phyloP scores from a whole-genome alignment of 495 filamentous ascomycete genomes.

The Neurospora sp. region DNA sequence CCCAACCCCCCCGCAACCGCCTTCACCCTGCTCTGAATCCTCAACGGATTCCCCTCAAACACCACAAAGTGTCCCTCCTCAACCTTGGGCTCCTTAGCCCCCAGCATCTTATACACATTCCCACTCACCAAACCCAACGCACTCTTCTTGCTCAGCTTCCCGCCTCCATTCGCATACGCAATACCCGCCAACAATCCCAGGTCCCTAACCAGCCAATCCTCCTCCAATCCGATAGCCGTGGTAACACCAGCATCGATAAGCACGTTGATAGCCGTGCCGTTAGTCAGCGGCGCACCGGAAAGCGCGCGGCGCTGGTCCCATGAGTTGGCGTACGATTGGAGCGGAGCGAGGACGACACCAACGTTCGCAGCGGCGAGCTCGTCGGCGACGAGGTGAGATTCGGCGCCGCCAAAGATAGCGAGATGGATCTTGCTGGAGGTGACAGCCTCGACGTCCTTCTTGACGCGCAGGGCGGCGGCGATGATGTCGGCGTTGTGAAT shows the following conservation, averaged over 20 bases:
- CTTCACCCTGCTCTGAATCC: slow-evolving; percentile 30
- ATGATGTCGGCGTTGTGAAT: slow-evolving; percentile 38
- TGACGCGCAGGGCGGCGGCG: slow-evolving; percentile 29
- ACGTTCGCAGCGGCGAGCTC: slow-evolving; percentile 35
- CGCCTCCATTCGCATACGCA: slow-evolving; percentile 38
- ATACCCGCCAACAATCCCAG: slow-evolving; percentile 39
- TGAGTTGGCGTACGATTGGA: slow-evolving; percentile 26
- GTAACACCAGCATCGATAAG: slow-evolving; percentile 36
- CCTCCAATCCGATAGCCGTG: slow-evolving; percentile 34
- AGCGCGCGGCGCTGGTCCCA: slow-evolving; percentile 42
- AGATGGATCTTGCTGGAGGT: slow-evolving; percentile 21
- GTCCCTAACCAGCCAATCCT: slow-evolving; percentile 41
- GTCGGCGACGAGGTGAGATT: slow-evolving; percentile 36
- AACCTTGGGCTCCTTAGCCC: slow-evolving; percentile 20
- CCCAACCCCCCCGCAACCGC: slow-evolving; percentile 28
- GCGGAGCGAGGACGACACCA: slow-evolving; percentile 38
- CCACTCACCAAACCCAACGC: slow-evolving; percentile 28
- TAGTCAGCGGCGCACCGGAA: slow-evolving; percentile 41
- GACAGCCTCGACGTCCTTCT: slow-evolving; percentile 20
- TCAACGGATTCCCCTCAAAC: slow-evolving; percentile 36
- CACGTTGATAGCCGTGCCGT: slow-evolving; percentile 37
- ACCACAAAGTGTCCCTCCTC: slow-evolving; percentile 30
- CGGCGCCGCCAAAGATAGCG: slow-evolving; percentile 38
- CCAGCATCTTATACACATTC: slow-evolving; percentile 41
- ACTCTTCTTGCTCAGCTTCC: slow-evolving; percentile 32